Conservation (phyloP, 768 basidiomycete genomes). For the Phanerochaete sordida region DNA sequence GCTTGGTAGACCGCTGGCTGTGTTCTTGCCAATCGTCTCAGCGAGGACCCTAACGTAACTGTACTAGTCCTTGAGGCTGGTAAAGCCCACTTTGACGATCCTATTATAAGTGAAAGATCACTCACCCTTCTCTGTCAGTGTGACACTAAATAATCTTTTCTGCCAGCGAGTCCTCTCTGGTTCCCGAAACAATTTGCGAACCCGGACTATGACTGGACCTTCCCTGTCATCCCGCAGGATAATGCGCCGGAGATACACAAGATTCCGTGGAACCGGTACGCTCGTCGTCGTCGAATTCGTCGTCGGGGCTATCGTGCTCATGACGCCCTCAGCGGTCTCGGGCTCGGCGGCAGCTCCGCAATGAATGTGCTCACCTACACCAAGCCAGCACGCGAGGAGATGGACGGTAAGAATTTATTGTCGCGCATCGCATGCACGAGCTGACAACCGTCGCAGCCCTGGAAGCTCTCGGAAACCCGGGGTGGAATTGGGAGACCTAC, state of each 20-base stretch:
- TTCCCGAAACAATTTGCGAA: background rate
- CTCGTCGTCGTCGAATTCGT: background rate
- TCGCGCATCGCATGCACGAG: too few species aligned
- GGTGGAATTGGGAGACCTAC: constrained; percentile 10
- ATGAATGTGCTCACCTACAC: constrained; percentile 7
- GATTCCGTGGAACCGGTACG: background rate
- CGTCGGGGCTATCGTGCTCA: background rate
- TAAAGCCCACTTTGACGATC: background rate
- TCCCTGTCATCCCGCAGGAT: constrained; percentile 1
- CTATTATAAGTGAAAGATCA: background rate
- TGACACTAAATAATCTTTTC: background rate
- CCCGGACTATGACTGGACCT: constrained; percentile 3
- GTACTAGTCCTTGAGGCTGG: constrained; percentile 32
- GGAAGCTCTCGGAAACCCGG: constrained; percentile 7
- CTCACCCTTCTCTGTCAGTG: background rate
- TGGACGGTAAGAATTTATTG: too few species aligned
- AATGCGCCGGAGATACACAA: background rate
- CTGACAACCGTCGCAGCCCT: background rate
- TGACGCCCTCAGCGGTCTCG: background rate
- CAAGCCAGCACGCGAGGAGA: constrained; percentile 6
- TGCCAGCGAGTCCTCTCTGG: background rate
- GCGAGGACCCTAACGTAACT: background rate
- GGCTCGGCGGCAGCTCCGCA: constrained; percentile 8
- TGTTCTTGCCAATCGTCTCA: constrained; percentile 3
- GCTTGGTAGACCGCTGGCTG: constrained; percentile 1